phyloP scores from a whole-genome alignment of 345 rosid species.

The Euphorbia tirucalli region DNA sequence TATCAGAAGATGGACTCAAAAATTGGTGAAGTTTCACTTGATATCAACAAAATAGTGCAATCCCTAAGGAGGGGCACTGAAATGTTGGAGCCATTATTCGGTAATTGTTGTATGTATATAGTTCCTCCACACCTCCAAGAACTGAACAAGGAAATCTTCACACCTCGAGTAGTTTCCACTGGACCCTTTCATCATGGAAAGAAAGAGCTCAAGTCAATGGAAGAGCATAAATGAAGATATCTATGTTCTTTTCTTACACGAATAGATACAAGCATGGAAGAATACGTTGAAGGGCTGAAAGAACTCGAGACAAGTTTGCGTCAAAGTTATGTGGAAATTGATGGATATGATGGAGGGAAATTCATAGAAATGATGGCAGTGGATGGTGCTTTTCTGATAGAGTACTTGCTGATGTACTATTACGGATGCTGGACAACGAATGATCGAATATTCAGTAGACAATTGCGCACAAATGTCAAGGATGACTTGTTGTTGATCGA shows the following conservation, averaged over 20 bases:
- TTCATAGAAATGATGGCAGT: conserved; percentile 1
- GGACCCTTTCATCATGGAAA: conserved; percentile 23
- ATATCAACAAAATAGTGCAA: background rate
- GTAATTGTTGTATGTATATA: conserved; percentile 10
- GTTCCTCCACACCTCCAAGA: conserved; percentile 7
- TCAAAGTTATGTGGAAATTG: conserved; percentile 10
- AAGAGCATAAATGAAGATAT: conserved; percentile 17
- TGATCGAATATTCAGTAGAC: conserved; percentile 11
- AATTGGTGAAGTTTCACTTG: background rate
- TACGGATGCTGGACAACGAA: background rate
- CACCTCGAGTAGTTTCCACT: conserved; percentile 20
- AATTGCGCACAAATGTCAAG: background rate
- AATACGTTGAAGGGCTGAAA: background rate
- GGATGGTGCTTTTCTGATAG: conserved; percentile 15
- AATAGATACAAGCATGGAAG: background rate
- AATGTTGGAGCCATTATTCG: background rate
- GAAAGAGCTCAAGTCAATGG: background rate
- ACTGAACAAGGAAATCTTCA: background rate
- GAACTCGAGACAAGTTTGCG: background rate
- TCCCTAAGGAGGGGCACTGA: background rate
- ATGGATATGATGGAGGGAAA: background rate
- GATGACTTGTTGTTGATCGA: conserved; percentile 4
- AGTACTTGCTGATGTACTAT: background rate
- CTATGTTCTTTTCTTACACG: background rate
- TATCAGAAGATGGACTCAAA: background rate